These are phyloP conservation scores for Punctularia strigosozonata DNA, from an alignment of 768 basidiomycete species.

Conservation along the genomic window DNA sequence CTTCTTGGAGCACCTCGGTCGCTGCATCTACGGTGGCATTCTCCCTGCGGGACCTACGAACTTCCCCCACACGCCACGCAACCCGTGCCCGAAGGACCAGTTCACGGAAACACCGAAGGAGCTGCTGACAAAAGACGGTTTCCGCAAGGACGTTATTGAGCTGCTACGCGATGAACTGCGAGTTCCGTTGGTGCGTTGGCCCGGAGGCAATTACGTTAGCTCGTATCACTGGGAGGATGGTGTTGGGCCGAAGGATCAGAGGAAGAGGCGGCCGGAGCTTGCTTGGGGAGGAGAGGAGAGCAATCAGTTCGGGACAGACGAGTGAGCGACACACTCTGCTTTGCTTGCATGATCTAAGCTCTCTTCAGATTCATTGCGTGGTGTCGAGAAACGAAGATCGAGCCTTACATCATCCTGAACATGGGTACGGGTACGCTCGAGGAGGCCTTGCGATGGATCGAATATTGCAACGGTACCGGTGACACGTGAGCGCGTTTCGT, in stretches of 20 bases:
- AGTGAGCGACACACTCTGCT: conserved; percentile 7
- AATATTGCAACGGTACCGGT: conserved; percentile 46
- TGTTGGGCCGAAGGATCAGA: conserved; percentile 34
- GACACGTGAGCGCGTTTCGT: conserved; percentile 19
- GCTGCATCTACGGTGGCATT: conserved; percentile 42
- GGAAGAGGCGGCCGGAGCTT: conserved; percentile 44
- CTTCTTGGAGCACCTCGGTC: conserved; percentile 51
- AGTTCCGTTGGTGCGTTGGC: conserved; percentile 13
- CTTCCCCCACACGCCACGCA: conserved; percentile 13
- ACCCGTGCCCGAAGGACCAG: conserved; percentile 11
- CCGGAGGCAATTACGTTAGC: conserved; percentile 14
- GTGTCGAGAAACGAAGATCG: conserved; percentile 35
- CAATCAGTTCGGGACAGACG: conserved; percentile 47
- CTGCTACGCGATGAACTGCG: conserved; percentile 11
- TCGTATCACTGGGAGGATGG: conserved; percentile 29
- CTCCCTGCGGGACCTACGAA: conserved; percentile 25
- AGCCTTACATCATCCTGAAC: conserved; percentile 50
- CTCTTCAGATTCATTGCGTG: conserved; percentile 40
- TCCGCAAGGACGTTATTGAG: conserved; percentile 13
- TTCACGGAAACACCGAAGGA: conserved; percentile 10
- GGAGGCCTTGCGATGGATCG: conserved; percentile 48
- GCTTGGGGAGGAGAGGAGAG: conserved; percentile 51
- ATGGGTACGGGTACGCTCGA: conserved; percentile 56
- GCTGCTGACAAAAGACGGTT: conserved; percentile 12
- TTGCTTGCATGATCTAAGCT: neutral